Evolutionary conservation across 345 rosid species (phyloP).

Genomic region (Eucalyptus cloeziana): DNA sequence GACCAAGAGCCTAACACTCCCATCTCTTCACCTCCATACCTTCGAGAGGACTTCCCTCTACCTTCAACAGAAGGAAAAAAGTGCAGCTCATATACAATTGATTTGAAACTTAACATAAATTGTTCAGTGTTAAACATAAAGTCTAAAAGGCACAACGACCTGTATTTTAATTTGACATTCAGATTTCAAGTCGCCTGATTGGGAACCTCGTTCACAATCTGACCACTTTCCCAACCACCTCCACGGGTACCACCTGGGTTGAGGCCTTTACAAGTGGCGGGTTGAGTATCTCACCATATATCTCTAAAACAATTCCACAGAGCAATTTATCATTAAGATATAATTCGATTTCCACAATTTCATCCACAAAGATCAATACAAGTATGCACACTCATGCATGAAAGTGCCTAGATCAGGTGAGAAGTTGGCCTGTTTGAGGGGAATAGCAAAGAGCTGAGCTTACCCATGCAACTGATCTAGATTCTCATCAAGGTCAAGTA

Average conservation of each 20-base stretch:
- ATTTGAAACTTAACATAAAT: neutral
- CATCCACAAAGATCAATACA: neutral
- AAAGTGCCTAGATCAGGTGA: neutral
- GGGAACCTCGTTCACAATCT: neutral
- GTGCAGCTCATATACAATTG: neutral
- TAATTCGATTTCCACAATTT: neutral
- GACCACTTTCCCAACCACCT: neutral
- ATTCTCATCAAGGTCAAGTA: neutral
- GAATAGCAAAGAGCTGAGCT: neutral
- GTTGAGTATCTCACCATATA: slow-evolving; percentile 6
- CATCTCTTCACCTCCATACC: slow-evolving; percentile 93
- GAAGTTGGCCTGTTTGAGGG: neutral
- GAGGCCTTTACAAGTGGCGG: neutral
- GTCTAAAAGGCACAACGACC: slow-evolving; percentile 6
- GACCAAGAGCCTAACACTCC: slow-evolving; percentile 24
- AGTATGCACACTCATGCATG: neutral
- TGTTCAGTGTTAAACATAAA: neutral
- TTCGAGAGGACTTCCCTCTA: slow-evolving; percentile 81
- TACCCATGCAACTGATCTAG: neutral
- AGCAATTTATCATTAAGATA: neutral
- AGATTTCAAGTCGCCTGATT: neutral
- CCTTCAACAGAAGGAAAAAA: slow-evolving; percentile 19
- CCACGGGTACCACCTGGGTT: neutral
- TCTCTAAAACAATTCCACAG: slow-evolving; percentile 10
- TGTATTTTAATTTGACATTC: slow-evolving; percentile 29